Percentiles rank a stretch among this genome's conserved stretches.
Conservation (phyloP, 148 eudicot genomes). For the Pouteria glomerata region DNA sequence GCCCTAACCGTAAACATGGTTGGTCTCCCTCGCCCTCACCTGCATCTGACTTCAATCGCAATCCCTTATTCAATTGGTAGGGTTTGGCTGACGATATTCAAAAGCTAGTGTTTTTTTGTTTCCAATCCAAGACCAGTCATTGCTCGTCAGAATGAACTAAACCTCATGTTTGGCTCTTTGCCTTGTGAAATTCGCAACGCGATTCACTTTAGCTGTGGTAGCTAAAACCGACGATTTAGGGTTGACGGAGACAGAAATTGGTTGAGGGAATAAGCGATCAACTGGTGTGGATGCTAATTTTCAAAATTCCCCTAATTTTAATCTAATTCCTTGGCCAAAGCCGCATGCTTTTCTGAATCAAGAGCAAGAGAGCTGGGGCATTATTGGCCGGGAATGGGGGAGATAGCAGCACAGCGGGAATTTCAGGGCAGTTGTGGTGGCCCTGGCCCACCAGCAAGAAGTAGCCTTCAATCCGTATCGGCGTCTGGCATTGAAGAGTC, state of each 20-base stretch:
- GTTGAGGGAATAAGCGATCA: conserved; percentile 5
- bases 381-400: conserved; percentile 4
- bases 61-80: conserved; percentile 16
- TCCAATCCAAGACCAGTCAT: conserved; percentile 2
- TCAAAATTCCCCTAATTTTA: conserved; percentile 9
- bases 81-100: conserved; percentile 2
- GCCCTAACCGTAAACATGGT: conserved; percentile 28
- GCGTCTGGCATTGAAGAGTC: conserved; percentile 54
- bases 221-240: not conserved
- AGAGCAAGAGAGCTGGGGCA: conserved; percentile 13
- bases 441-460: conserved; percentile 49
- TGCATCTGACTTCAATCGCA: conserved; percentile 21
- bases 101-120: conserved; percentile 22
- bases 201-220: not conserved
- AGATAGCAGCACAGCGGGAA: conserved; percentile 9
- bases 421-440: conserved; percentile 9
- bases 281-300: conserved; percentile 15
- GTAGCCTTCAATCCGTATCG: conserved; percentile 39
- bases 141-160: conserved; percentile 20
- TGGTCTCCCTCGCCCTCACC: conserved; percentile 9
- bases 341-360: conserved; percentile 3
- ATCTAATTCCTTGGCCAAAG: not conserved
- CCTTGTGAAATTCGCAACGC: conserved; percentile 8
- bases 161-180: conserved; percentile 42
- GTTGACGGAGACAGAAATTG: not conserved